Conservation (phyloP, 768 basidiomycete genomes). For the Tricholoma terreum region DNA sequence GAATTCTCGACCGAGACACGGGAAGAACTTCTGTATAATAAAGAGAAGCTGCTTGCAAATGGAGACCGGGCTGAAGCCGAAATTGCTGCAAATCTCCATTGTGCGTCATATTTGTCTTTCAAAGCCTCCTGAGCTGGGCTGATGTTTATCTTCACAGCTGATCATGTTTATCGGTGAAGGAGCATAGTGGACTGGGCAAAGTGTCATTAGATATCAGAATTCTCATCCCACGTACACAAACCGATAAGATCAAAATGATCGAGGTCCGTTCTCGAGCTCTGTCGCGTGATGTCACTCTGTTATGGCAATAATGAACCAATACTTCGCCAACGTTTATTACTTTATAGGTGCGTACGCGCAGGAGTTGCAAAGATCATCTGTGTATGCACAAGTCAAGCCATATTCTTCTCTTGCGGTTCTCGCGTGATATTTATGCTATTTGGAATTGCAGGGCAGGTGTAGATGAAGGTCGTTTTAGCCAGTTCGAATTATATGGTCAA, state of each 20-base stretch:
- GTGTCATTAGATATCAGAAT: slow-evolving; percentile 13
- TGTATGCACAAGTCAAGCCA: no score
- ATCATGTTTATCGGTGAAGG: slow-evolving; percentile 79
- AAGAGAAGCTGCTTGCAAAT: slow-evolving; percentile 95
- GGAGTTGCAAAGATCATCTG: no score
- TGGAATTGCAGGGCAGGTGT: not conserved
- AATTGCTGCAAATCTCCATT: slow-evolving; percentile 89
- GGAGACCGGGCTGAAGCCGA: slow-evolving; percentile 97
- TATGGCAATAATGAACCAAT: not conserved
- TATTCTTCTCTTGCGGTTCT: no score
- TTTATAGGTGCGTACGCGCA: no score
- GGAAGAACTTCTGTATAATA: slow-evolving; percentile 98
- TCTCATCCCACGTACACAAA: slow-evolving; percentile 1
- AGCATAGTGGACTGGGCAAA: slow-evolving; percentile 16
- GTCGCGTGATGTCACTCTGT: slow-evolving; percentile 15
- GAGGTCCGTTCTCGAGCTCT: not conserved
- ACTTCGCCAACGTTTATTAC: not conserved
- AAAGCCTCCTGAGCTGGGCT: slow-evolving; percentile 11
- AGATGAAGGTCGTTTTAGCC: no score
- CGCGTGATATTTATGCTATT: not conserved
- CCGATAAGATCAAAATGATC: not conserved
- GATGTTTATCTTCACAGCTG: slow-evolving; percentile 47
- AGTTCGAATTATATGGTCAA: no score
- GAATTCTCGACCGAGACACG: slow-evolving; percentile 98
- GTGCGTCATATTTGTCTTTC: slow-evolving; percentile 36